Percentiles rank a stretch among this genome's conserved stretches.
Conservation (phyloP, 805 yeast genomes). For the Yamadazyma phyllophila region DNA sequence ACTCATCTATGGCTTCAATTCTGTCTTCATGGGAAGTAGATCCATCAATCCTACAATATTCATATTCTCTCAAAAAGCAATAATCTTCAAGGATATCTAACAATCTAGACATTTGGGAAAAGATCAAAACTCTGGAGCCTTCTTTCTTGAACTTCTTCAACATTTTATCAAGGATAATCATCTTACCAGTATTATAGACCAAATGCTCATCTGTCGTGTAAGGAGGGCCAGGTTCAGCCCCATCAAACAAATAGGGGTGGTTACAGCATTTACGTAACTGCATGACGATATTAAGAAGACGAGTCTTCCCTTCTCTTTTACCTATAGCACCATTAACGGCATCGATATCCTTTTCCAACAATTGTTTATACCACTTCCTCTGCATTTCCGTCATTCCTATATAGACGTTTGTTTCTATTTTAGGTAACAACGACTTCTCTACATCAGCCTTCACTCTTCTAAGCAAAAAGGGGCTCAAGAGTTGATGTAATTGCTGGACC, state of each 20-base stretch:
- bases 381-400: conserved; percentile 97
- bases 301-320: conserved; percentile 87
- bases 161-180: conserved; percentile 83
- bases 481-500: conserved; percentile 84
- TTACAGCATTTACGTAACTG: conserved; percentile 95
- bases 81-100: conserved; percentile 91
- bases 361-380: conserved; percentile 81
- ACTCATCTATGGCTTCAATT: conserved; percentile 88
- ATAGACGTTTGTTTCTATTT: conserved; percentile 84
- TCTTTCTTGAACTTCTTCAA: conserved; percentile 65
- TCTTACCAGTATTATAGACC: conserved; percentile 85
- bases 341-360: conserved; percentile 89
- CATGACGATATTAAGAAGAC: conserved; percentile 92
- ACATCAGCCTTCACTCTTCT: conserved; percentile 93
- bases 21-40: conserved; percentile 91
- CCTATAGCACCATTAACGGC: conserved; percentile 97
- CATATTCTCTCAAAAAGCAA: conserved; percentile 77
- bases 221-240: conserved; percentile 99
- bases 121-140: conserved; percentile 88
- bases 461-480: conserved; percentile 80
- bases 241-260: conserved; percentile 95
- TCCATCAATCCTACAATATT: conserved; percentile 92
- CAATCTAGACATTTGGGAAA: conserved; percentile 90
- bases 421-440: conserved; percentile 85
- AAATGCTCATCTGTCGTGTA: conserved; percentile 94